phyloP scores from a whole-genome alignment of 139 green algal genomes.

The Ulvella scutata region DNA sequence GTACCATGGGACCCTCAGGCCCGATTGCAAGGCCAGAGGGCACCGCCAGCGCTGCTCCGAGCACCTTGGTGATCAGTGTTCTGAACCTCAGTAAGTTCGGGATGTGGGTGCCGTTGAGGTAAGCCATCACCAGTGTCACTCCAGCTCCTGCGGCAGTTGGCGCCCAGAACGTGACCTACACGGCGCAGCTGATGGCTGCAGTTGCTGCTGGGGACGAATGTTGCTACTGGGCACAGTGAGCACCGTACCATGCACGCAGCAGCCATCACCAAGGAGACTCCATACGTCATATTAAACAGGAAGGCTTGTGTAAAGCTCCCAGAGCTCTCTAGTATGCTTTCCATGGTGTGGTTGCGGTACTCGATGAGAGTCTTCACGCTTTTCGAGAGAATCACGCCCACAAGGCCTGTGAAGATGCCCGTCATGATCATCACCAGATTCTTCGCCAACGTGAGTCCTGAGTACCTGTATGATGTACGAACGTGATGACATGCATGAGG shows the following conservation, averaged over 20 bases:
- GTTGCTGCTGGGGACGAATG: background rate
- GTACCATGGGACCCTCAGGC: constrained; percentile 76
- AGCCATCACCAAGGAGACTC: constrained; percentile 13
- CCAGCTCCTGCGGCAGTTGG: constrained; percentile 57
- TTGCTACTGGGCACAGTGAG: background rate
- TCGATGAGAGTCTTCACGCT: constrained; percentile 14
- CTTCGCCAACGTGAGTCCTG: constrained; percentile 47
- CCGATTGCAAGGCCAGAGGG: constrained; percentile 38
- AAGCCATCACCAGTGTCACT: constrained; percentile 75
- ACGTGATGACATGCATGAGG: too few species aligned
- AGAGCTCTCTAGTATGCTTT: constrained; percentile 2
- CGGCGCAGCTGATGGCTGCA: background rate
- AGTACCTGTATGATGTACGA: constrained; percentile 49
- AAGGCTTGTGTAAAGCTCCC: constrained; percentile 8
- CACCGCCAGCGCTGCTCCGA: constrained; percentile 36
- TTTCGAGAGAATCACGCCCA: constrained; percentile 26
- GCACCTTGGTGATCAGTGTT: constrained; percentile 48
- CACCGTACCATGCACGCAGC: constrained; percentile 17
- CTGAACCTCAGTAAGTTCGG: constrained; percentile 43
- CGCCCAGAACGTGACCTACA: constrained; percentile 56
- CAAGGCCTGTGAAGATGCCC: constrained; percentile 45
- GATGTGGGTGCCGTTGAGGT: constrained; percentile 56
- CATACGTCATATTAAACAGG: constrained; percentile 21
- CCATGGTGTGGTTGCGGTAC: constrained; percentile 21
- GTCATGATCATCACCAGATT: constrained; percentile 43